Evolutionary conservation across 108 stramenopile species (phyloP), one percentile per base, ranked within the genome.

Genomic region (Seminavis robusta): DNA sequence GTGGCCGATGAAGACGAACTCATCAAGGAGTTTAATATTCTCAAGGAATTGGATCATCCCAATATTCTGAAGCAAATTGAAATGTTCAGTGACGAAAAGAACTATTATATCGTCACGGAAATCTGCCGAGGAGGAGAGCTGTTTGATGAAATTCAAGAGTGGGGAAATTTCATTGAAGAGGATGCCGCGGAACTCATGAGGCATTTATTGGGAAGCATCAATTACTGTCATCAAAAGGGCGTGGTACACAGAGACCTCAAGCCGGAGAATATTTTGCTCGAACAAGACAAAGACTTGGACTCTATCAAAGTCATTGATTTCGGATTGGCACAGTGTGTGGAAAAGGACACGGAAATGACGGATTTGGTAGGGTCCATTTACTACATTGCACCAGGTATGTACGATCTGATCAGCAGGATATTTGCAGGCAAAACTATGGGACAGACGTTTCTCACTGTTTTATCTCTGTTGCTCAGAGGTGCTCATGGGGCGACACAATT

Each of bases 71-170:
- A 77, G 24, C 54, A 76, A 7, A 72, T 90, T 23, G 93, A 94
- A 52, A 81, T 80, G 7, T 92, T 74, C 50, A 83, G 87, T 47
- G 69, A 78, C 52, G 32, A 68, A 7, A 41, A 79, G 32, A 59
- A 61, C 25, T 75, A 90, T 25, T 95, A 78, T 58, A 76, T 95
- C 39, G 84, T 95, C 16, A 76, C 90, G 72, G 92, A 95, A 57
- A 51, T 85, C 23, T 83, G 89, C 39, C 42, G 49, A 25, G 94
- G 94, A 24, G 94, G 94, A 7, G 90, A 91, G 51, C 69, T 95
- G 44, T 84, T 76, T 46, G 89, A 91, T 32, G 57, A 73, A 20
- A 79, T 89, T 16, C 65, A 86, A 4, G 66, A 82, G 25, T 80
- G 76, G 37, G n/a, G n/a, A n/a, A n/a, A n/a, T n/a, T 59, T 85